Conservation (phyloP, 1,284 basidiomycete species). For the Tausonia pullulans region DNA sequence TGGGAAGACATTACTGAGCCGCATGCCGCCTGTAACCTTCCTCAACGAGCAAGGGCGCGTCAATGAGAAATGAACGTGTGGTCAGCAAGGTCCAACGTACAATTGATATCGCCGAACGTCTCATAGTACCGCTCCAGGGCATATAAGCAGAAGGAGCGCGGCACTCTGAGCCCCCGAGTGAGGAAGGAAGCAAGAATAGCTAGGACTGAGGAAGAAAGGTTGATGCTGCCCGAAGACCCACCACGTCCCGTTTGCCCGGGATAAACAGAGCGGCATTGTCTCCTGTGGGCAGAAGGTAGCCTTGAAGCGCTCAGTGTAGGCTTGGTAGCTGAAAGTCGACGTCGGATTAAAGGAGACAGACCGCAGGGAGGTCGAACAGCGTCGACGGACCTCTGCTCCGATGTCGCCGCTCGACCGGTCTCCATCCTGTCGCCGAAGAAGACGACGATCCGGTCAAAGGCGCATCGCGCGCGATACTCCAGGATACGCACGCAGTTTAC, state of each 20-base stretch:
- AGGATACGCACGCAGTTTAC: no score
- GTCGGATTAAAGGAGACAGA: not conserved
- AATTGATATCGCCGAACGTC: slow-evolving; percentile 55
- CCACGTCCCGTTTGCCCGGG: slow-evolving; percentile 80
- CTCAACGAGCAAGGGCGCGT: slow-evolving; percentile 61
- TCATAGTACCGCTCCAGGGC: slow-evolving; percentile 52
- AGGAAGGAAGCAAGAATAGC: slow-evolving; percentile 24
- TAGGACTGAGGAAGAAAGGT: slow-evolving; percentile 16
- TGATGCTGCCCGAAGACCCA: slow-evolving; percentile 40
- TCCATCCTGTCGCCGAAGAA: slow-evolving; percentile 72
- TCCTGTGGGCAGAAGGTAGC: slow-evolving; percentile 45
- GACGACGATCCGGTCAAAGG: slow-evolving; percentile 58
- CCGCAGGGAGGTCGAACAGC: not conserved
- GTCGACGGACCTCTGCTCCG: slow-evolving; percentile 55
- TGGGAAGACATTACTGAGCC: slow-evolving; percentile 41
- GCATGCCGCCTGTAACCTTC: slow-evolving; percentile 61
- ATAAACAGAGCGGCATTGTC: slow-evolving; percentile 46
- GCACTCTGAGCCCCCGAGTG: slow-evolving; percentile 43
- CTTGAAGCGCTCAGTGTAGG: slow-evolving; percentile 50
- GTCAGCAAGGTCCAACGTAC: slow-evolving; percentile 46
- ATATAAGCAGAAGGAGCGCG: slow-evolving; percentile 44
- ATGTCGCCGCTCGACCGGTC: slow-evolving; percentile 50
- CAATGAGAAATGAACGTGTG: slow-evolving; percentile 60
- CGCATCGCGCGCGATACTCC: no score
- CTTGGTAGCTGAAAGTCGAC: slow-evolving; percentile 51